Percentiles rank a stretch among this genome's conserved stretches.
Evolutionary conservation across 1,284 basidiomycete genomes (phyloP).

Genomic region (Entoloma clypeatum): DNA sequence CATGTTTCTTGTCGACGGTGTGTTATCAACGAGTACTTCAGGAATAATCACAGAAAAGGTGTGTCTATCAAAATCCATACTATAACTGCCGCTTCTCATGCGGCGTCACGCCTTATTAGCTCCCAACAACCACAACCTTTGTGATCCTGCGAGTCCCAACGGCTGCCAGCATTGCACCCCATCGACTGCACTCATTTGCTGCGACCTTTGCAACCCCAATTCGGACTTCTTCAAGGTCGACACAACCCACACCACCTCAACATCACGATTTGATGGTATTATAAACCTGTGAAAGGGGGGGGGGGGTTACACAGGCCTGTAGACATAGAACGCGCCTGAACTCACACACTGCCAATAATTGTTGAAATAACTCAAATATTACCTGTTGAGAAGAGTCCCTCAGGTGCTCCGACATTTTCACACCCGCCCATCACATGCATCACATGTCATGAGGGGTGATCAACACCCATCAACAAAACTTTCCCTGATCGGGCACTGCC

Average conservation of each 20-base stretch:
- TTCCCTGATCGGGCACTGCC: too few relatives aligned
- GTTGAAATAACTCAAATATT: too few relatives aligned
- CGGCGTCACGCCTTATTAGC: slow-evolving; percentile 7
- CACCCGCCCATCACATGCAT: too few relatives aligned
- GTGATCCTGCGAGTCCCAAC: slow-evolving; percentile 7
- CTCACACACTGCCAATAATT: too few relatives aligned
- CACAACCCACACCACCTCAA: not conserved
- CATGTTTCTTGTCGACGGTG: slow-evolving; percentile 7
- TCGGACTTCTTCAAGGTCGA: slow-evolving; percentile 13
- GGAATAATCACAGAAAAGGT: slow-evolving; percentile 1
- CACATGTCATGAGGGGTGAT: too few relatives aligned
- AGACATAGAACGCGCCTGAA: too few relatives aligned
- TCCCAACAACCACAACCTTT: slow-evolving; percentile 13
- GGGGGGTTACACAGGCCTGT: too few relatives aligned
- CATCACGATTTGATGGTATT: not conserved
- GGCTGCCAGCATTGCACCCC: slow-evolving; percentile 24
- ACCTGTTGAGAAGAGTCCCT: too few relatives aligned
- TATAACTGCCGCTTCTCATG: slow-evolving; percentile 1
- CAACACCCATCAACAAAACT: too few relatives aligned
- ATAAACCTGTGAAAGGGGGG: too few relatives aligned
- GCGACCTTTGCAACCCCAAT: slow-evolving; percentile 18
- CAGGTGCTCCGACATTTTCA: too few relatives aligned
- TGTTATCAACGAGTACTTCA: slow-evolving; percentile 4
- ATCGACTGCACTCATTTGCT: slow-evolving; percentile 12
- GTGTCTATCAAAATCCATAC: too few relatives aligned